Percentiles rank a stretch among this genome's conserved stretches.
phyloP scores from a whole-genome alignment of 257 asterid genomes.

The Ilex asprella region DNA sequence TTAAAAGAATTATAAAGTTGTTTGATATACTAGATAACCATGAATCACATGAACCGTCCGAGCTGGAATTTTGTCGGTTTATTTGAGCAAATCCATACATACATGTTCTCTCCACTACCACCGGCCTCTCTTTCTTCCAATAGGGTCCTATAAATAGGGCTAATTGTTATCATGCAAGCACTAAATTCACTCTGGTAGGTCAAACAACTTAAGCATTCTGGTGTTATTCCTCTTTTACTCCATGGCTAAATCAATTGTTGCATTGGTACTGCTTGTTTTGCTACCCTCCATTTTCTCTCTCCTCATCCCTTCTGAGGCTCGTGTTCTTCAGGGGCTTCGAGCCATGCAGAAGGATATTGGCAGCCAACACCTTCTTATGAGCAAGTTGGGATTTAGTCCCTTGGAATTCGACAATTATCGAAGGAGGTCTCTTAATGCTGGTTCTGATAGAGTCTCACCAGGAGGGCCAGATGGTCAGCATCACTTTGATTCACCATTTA shows the following conservation, averaged over 20 bases:
- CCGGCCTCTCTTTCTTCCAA: conserved; percentile 19
- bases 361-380: conserved; percentile 14
- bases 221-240: not conserved
- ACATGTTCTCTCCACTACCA: conserved; percentile 52
- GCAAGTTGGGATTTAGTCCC: conserved; percentile 24
- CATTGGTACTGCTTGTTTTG: conserved; percentile 15
- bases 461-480: conserved; percentile 48
- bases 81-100: conserved; percentile 21
- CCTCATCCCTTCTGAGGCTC: conserved; percentile 8
- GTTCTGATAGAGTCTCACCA: conserved; percentile 25
- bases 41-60: conserved; percentile 12
- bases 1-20: not conserved
- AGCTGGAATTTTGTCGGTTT: conserved; percentile 21
- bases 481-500: conserved; percentile 14
- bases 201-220: not conserved
- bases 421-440: conserved; percentile 23
- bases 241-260: conserved; percentile 29
- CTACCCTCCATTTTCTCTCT: conserved; percentile 9
- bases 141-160: conserved; percentile 29
- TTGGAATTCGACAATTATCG: conserved; percentile 17
- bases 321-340: conserved; percentile 7
- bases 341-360: conserved; percentile 2
- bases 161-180: conserved; percentile 28
- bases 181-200: not conserved
- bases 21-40: conserved; percentile 16